A percentile compares a stretch with the other conserved stretches of the same genome.
Evolutionary conservation across 2,329 filamentous ascomycete genomes (phyloP).

Genomic region (Didymella lethalis): DNA sequence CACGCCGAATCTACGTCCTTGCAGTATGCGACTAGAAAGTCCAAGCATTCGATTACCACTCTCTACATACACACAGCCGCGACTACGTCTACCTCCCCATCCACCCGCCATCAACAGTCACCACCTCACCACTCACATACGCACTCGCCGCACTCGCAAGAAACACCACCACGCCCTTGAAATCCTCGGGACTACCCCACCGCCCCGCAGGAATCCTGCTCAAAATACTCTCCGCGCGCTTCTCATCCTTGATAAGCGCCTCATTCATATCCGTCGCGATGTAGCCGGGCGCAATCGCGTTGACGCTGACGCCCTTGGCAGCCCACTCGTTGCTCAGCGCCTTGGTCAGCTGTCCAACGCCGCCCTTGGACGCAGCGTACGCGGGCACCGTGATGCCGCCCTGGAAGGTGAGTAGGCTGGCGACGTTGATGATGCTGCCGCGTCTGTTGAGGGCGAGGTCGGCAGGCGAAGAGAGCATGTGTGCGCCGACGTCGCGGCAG

Average conservation of each 20-base stretch:
- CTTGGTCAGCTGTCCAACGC: constrained; percentile 84
- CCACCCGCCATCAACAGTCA: constrained; percentile 91
- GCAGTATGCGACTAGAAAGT: not conserved
- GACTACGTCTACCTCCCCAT: constrained; percentile 73
- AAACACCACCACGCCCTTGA: constrained; percentile 82
- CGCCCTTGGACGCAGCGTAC: constrained; percentile 86
- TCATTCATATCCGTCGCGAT: constrained; percentile 95
- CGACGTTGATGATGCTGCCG: constrained; percentile 84
- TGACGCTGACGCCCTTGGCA: constrained; percentile 79
- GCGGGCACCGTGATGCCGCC: constrained; percentile 88
- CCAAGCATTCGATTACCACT: not conserved
- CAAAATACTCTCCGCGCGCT: constrained; percentile 75
- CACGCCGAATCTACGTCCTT: not conserved
- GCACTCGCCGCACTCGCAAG: constrained; percentile 77
- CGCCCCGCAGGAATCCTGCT: constrained; percentile 82
- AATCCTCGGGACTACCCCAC: constrained; percentile 86
- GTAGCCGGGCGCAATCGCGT: constrained; percentile 89
- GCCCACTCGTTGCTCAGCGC: constrained; percentile 88
- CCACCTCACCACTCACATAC: constrained; percentile 82
- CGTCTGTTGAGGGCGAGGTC: constrained; percentile 61
- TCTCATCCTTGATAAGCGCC: constrained; percentile 76
- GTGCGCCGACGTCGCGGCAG: constrained; percentile 76
- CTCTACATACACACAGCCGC: not conserved
- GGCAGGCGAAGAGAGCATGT: constrained; percentile 71
- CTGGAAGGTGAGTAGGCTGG: constrained; percentile 81